Conservation (phyloP, 768 basidiomycete genomes). For the Macrolepiota dolichaula region DNA sequence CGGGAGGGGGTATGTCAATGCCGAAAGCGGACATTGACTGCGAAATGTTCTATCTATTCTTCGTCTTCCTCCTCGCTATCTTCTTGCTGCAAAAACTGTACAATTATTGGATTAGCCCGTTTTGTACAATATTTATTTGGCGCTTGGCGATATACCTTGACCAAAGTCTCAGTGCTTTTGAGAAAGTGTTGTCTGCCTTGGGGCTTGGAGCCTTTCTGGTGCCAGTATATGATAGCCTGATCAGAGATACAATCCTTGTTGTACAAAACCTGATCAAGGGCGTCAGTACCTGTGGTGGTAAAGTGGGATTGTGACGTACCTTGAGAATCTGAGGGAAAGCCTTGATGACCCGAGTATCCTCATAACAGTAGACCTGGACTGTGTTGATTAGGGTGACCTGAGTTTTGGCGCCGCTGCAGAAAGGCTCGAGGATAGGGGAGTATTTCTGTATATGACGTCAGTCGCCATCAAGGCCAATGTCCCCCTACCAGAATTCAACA, state of each 20-base stretch:
- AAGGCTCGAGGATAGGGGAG: slow-evolving; percentile 83
- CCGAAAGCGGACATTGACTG: background rate
- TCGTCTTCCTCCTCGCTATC: slow-evolving; percentile 70
- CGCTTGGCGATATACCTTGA: slow-evolving; percentile 65
- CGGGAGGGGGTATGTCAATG: slow-evolving; percentile 4
- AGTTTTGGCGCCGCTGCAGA: slow-evolving; percentile 84
- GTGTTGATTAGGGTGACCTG: slow-evolving; percentile 94
- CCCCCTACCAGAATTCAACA: slow-evolving; percentile 24
- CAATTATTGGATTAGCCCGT: slow-evolving; percentile 5
- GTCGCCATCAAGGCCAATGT: background rate
- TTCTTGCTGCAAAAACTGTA: slow-evolving; percentile 88
- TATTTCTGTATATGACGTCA: slow-evolving; percentile 57
- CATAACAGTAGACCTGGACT: slow-evolving; percentile 94
- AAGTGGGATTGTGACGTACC: slow-evolving; percentile 33
- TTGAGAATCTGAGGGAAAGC: slow-evolving; percentile 95
- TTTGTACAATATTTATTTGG: background rate
- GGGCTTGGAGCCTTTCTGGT: slow-evolving; percentile 94
- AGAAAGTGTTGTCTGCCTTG: slow-evolving; percentile 96
- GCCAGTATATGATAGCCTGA: slow-evolving; percentile 97
- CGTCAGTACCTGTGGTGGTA: slow-evolving; percentile 1
- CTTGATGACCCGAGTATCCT: slow-evolving; percentile 93
- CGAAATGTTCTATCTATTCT: slow-evolving; percentile 18
- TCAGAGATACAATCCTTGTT: slow-evolving; percentile 95
- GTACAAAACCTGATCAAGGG: slow-evolving; percentile 72
- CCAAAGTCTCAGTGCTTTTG: slow-evolving; percentile 80